Percentiles rank a stretch among this genome's conserved stretches.
phyloP scores from a whole-genome alignment of 768 basidiomycete genomes.

The Podaxis pistillaris region DNA sequence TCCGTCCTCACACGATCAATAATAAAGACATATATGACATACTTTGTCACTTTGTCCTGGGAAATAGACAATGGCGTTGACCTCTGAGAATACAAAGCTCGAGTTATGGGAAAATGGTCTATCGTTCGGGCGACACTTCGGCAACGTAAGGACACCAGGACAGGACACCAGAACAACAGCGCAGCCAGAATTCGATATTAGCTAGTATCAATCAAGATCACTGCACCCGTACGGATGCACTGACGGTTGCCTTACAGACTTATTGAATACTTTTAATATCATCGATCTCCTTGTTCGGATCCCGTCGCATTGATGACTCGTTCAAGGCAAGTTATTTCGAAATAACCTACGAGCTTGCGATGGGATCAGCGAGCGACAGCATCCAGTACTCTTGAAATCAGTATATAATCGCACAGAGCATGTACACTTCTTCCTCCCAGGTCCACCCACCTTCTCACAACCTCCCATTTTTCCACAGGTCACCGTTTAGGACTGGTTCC shows the following conservation, averaged over 20 bases:
- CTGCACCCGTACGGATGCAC: neutral
- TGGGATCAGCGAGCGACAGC: neutral
- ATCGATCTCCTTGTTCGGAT: neutral
- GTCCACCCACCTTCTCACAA: slow-evolving; percentile 12
- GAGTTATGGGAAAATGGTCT: neutral
- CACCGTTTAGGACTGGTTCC: slow-evolving; percentile 29
- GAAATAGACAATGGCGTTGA: neutral
- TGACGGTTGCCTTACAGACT: neutral
- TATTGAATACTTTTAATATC: neutral
- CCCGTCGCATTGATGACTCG: neutral
- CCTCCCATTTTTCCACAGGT: slow-evolving; percentile 17
- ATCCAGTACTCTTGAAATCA: neutral
- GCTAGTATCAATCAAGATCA: neutral
- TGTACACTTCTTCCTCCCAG: neutral
- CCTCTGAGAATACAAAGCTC: neutral
- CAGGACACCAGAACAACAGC: neutral
- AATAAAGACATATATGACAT: neutral
- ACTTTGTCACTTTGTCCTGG: neutral
- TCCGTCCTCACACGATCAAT: neutral
- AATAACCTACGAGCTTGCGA: neutral
- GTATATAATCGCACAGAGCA: neutral
- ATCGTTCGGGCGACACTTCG: too few species aligned
- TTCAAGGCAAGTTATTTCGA: neutral
- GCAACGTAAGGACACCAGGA: neutral
- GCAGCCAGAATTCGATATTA: neutral